Base-by-base conservation (phyloP, 2,329 filamentous ascomycete genomes). In the Aspergillus texensis region DNA sequence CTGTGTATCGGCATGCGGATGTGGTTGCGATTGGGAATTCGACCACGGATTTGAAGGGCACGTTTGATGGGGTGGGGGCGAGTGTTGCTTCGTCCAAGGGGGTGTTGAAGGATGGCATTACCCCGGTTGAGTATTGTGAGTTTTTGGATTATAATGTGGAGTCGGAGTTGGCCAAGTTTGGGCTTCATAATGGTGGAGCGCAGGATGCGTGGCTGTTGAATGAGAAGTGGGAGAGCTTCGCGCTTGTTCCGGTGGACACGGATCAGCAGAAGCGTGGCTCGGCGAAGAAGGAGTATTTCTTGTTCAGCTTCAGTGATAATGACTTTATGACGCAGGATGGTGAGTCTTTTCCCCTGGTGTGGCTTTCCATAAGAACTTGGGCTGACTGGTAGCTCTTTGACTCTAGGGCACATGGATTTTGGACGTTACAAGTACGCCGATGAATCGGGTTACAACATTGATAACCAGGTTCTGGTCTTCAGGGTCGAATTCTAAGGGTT, bases 151-250 rank as follows among this genome's bases (percentile, higher is more conserved):
- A 85, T 74, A 93, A 92, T 72, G 80, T 88, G 64, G 88, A 90
- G 67, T 71, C 78, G 1, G 83, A 92, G 77, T 80, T 93, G 26
- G 83, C 81, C 45, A 84, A 86, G 24, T 92, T 92, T 67, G 86
- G 87, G 0, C 75, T 91, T 4, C 88, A 90, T 69, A 92, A 92
- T 68, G 90, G 90, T 3, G 89, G 88, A 0, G 78, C 76, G 0
- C 84, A 89, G 68, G 85, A 90, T 70, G 70, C 77, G 0, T 78
- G 75, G 0, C 76, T 92, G 41, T 72, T 93, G 73, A 92, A 92
- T 70, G 90, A 93, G 81, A 93, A 93, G 73, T 93, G 90, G 90
- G 90, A 93, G 79, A 86, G 85, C 24, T 77, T 93, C 55, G 85
- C 86, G 3, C 73, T 92, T 28, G 82, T 88, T 3, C 88, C 88